Percentiles rank a stretch among this genome's conserved stretches.
phyloP scores from a whole-genome alignment of 2,329 filamentous ascomycete genomes.

The Aspergillus ochraceus region DNA sequence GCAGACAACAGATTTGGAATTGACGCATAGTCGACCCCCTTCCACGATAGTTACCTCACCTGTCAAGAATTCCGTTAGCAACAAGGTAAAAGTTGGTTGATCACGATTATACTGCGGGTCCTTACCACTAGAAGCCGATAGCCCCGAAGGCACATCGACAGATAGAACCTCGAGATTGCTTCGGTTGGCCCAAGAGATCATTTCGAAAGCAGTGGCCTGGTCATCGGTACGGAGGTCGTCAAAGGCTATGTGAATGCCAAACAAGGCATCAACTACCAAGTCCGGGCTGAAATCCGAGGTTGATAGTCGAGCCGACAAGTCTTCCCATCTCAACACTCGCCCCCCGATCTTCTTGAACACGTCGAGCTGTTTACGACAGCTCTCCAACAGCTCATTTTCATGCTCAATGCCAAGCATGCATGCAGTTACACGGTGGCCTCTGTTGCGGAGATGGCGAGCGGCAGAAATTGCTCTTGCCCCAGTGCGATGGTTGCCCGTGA shows the following conservation, averaged over 20 bases:
- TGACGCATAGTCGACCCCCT: slow-evolving; percentile 75
- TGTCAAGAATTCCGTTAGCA: slow-evolving; percentile 23
- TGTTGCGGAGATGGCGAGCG: slow-evolving; percentile 81
- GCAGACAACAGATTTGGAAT: slow-evolving; percentile 78
- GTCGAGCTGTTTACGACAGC: slow-evolving; percentile 76
- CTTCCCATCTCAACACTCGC: slow-evolving; percentile 64
- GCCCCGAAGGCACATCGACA: slow-evolving; percentile 87
- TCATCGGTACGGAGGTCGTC: slow-evolving; percentile 82
- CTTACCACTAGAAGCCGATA: slow-evolving; percentile 75
- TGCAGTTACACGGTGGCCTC: slow-evolving; percentile 75
- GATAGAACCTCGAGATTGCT: slow-evolving; percentile 79
- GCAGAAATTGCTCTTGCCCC: slow-evolving; percentile 83
- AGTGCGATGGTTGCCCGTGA: slow-evolving; percentile 95
- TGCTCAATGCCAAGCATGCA: slow-evolving; percentile 84
- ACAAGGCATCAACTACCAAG: slow-evolving; percentile 82
- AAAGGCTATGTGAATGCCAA: slow-evolving; percentile 84
- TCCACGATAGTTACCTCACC: slow-evolving; percentile 63
- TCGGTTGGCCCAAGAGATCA: slow-evolving; percentile 92
- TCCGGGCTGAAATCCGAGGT: slow-evolving; percentile 67
- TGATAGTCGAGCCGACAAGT: slow-evolving; percentile 51
- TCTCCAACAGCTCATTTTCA: slow-evolving; percentile 76
- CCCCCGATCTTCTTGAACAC: slow-evolving; percentile 84
- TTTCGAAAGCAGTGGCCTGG: slow-evolving; percentile 79
- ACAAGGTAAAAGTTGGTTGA: not conserved
- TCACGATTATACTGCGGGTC: slow-evolving; percentile 16